Percentiles rank a stretch among this genome's conserved stretches.
These are phyloP conservation scores for Ambispora gerdemannii DNA, from an alignment of 192 early-diverging fungal species.

Conservation along the genomic window DNA sequence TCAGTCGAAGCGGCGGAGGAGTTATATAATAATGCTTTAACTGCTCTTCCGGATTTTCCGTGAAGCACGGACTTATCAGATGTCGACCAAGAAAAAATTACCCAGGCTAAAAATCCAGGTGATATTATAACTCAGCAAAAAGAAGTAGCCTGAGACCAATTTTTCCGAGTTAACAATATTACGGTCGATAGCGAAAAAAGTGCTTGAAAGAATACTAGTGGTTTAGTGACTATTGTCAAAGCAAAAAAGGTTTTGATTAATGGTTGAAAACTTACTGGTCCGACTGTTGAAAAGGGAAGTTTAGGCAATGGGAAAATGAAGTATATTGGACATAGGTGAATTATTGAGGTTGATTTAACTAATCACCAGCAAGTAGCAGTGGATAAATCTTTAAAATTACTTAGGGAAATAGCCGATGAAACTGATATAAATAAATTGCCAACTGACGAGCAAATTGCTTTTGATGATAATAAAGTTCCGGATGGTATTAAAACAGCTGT, in stretches of 20 bases:
- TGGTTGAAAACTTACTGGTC: too few species aligned
- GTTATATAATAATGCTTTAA: background rate
- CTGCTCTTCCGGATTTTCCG: background rate
- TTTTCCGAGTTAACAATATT: background rate
- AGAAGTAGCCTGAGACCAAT: conserved; percentile 7
- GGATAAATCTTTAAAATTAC: too few species aligned
- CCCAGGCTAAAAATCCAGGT: background rate
- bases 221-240: background rate
- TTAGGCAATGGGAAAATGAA: too few species aligned
- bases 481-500: background rate
- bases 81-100: background rate
- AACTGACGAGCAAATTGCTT: too few species aligned
- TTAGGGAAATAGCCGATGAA: too few species aligned
- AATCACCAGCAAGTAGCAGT: background rate
- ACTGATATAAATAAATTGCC: too few species aligned
- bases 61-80: background rate
- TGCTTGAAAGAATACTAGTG: background rate
- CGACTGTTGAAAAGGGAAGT: too few species aligned
- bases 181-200: background rate
- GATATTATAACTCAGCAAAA: background rate
- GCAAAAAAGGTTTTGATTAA: conserved; percentile 14
- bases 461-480: conserved; percentile 16
- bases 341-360: conserved; percentile 8
- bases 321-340: too few species aligned
- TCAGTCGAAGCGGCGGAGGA: background rate